Conservation (phyloP, 78 protist species). For the Capsaspora owczarzaki region DNA sequence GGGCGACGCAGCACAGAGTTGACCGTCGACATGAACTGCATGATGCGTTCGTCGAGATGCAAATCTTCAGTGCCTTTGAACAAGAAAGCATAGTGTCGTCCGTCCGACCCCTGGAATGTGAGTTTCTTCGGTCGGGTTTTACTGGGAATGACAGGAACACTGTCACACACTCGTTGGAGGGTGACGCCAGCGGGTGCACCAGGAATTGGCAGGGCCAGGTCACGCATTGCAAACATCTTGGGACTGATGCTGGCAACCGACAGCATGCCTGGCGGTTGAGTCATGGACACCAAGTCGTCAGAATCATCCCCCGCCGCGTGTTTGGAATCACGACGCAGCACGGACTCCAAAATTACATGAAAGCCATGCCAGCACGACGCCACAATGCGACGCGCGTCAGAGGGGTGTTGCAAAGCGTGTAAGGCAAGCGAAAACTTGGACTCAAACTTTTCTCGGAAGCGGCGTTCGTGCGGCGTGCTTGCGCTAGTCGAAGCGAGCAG, state of each 20-base stretch:
- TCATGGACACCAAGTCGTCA: not conserved
- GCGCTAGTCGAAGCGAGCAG: not conserved
- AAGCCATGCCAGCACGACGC: not conserved
- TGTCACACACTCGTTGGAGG: slow-evolving; percentile 29
- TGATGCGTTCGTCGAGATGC: slow-evolving; percentile 80
- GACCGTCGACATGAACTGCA: slow-evolving; percentile 69
- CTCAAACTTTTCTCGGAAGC: not conserved
- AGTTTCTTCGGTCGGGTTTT: slow-evolving; percentile 83
- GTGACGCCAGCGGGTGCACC: slow-evolving; percentile 13
- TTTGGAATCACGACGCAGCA: not conserved
- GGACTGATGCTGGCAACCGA: slow-evolving; percentile 13
- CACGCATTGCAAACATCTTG: slow-evolving; percentile 2
- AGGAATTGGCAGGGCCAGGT: slow-evolving; percentile 27
- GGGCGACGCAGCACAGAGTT: slow-evolving; percentile 37
- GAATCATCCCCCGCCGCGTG: not conserved
- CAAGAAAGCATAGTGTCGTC: slow-evolving; percentile 47
- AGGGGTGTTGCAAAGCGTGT: not conserved
- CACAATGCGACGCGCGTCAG: not conserved
- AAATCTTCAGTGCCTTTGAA: slow-evolving; percentile 82
- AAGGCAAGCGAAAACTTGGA: not conserved
- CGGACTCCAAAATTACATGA: not conserved
- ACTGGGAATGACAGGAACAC: slow-evolving; percentile 49
- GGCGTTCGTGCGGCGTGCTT: not conserved
- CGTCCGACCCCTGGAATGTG: slow-evolving; percentile 60
- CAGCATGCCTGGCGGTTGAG: not conserved